Conservation (phyloP, 2,329 filamentous ascomycete genomes). For the Keithomyces neogunnii region DNA sequence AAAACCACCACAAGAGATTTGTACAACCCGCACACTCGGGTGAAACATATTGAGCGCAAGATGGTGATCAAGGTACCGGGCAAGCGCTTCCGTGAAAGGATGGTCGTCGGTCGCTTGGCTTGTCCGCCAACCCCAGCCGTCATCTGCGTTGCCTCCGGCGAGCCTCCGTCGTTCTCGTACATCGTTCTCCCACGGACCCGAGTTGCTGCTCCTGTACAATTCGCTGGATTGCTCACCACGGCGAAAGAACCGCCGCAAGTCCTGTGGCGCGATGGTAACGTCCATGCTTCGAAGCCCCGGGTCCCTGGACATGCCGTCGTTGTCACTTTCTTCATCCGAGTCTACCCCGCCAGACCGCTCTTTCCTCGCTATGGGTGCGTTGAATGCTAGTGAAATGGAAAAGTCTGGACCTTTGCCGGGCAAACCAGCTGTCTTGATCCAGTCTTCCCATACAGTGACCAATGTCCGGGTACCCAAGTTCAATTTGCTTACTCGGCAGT, state of each 20-base stretch:
- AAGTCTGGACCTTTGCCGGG: constrained; percentile 32
- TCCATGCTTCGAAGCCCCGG: constrained; percentile 37
- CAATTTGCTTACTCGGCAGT: constrained; percentile 45
- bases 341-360: background rate
- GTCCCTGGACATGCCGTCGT: constrained; percentile 8
- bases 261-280: constrained; percentile 39
- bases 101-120: constrained; percentile 13
- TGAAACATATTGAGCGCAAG: constrained; percentile 48
- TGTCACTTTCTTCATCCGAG: constrained; percentile 11
- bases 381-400: constrained; percentile 43
- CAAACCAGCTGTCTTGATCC: constrained; percentile 33
- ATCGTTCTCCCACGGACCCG: constrained; percentile 22
- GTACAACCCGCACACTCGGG: constrained; percentile 41
- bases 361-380: constrained; percentile 24
- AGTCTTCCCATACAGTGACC: constrained; percentile 40
- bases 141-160: constrained; percentile 38
- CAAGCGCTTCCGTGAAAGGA: constrained; percentile 42
- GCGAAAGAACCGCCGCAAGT: constrained; percentile 37
- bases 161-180: constrained; percentile 32
- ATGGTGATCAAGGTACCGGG: constrained; percentile 41
- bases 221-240: constrained; percentile 23
- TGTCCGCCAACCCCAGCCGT: constrained; percentile 43
- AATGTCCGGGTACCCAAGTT: constrained; percentile 42
- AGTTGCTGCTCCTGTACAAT: constrained; percentile 3
- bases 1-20: constrained; percentile 49